Evolutionary conservation across 257 asterid genomes (phyloP).

Genomic region (Solanum corneliomulleri): DNA sequence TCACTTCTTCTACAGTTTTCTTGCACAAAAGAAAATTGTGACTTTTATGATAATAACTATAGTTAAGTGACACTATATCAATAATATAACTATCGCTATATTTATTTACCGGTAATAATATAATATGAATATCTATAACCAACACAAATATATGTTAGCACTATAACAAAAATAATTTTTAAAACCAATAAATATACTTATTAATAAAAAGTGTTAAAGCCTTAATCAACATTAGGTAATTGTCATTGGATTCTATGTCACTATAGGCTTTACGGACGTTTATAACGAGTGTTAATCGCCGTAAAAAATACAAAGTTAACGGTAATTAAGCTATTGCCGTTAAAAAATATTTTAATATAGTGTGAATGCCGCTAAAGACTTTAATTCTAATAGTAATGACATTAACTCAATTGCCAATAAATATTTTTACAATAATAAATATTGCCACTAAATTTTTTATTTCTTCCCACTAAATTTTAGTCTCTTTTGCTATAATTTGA

Average conservation of each 20-base stretch:
- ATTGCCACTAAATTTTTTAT: not conserved
- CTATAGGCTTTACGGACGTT: not conserved
- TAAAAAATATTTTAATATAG: not conserved
- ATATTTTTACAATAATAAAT: no score
- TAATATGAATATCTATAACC: not conserved
- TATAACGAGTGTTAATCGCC: not conserved
- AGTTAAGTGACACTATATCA: not conserved
- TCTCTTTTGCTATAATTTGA: not conserved
- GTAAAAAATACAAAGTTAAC: no score
- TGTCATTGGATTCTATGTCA: accelerated
- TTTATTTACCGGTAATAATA: no score
- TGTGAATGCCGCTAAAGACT: not conserved
- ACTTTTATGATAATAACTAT: not conserved
- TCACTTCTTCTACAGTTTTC: not conserved
- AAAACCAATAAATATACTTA: no score
- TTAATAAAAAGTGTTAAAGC: no score
- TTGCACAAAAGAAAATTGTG: not conserved
- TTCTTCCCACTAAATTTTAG: no score
- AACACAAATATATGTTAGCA: no score
- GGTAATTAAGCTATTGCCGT: accelerated
- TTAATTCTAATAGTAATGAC: accelerated
- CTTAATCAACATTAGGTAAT: no score
- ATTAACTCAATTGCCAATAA: accelerated
- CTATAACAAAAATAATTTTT: no score
- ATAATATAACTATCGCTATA: no score